phyloP scores from a whole-genome alignment of 768 basidiomycete species.

The Collybia nuda region DNA sequence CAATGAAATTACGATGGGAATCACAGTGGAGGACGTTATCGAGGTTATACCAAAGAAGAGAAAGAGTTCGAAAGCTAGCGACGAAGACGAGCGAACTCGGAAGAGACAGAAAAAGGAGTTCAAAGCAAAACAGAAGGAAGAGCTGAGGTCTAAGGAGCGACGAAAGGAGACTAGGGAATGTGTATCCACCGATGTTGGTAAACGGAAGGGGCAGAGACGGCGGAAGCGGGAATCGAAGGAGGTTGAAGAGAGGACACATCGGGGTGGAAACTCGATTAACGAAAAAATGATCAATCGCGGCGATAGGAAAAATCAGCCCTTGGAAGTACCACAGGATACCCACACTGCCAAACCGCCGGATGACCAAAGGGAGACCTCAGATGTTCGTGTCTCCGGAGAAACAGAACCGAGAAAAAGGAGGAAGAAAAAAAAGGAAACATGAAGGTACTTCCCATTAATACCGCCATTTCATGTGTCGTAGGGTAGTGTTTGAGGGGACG shows the following conservation, averaged over 20 bases:
- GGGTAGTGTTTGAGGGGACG: background rate
- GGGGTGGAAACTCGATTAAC: constrained; percentile 8
- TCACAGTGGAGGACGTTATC: too few species aligned
- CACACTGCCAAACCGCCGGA: too few species aligned
- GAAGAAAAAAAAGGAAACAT: constrained; percentile 14
- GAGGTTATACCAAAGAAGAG: constrained; percentile 9
- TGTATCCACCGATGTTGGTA: background rate
- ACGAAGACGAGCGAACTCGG: constrained; percentile 10
- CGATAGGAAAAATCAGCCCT: background rate
- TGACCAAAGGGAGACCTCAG: background rate
- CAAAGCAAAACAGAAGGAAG: constrained; percentile 19
- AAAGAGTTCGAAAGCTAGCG: constrained; percentile 7
- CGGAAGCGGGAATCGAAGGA: constrained; percentile 12
- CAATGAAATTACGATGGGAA: background rate
- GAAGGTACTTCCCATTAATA: background rate
- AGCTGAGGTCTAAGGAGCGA: constrained; percentile 15
- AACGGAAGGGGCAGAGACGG: constrained; percentile 15
- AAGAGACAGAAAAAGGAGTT: constrained; percentile 15
- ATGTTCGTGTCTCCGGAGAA: background rate
- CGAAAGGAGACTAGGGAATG: background rate
- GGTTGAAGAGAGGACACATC: background rate
- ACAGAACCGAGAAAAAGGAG: constrained; percentile 9
- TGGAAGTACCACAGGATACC: background rate
- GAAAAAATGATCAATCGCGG: background rate
- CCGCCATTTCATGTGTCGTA: too few species aligned